phyloP scores from a whole-genome alignment of 768 basidiomycete genomes.

The Phanerodontia chrysosporium region DNA sequence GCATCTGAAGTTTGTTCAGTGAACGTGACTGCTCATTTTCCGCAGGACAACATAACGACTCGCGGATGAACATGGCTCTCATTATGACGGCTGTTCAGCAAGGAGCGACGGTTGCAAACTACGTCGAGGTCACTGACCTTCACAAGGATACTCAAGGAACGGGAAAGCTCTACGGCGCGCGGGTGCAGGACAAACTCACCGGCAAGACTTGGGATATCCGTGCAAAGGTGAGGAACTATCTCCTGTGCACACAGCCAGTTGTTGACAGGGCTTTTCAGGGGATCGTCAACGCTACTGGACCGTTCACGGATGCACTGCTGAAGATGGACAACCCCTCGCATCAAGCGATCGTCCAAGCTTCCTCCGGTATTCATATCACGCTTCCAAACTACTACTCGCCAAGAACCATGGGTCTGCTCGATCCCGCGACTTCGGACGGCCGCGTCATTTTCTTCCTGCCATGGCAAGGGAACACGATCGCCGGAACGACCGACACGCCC shows the following conservation, averaged over 20 bases:
- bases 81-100: slow-evolving; percentile 92
- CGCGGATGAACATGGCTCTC: slow-evolving; percentile 95
- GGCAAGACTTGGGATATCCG: slow-evolving; percentile 79
- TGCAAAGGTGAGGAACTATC: slow-evolving; percentile 52
- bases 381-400: slow-evolving; percentile 97
- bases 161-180: slow-evolving; percentile 69
- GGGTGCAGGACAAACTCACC: slow-evolving; percentile 76
- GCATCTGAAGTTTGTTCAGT: slow-evolving; percentile 35
- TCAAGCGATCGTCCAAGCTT: slow-evolving; percentile 86
- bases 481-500: slow-evolving; percentile 91
- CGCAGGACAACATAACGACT: slow-evolving; percentile 94
- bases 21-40: not conserved
- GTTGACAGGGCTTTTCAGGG: slow-evolving; percentile 43
- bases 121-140: slow-evolving; percentile 78
- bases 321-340: slow-evolving; percentile 74
- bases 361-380: slow-evolving; percentile 93
- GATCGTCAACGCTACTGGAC: slow-evolving; percentile 95
- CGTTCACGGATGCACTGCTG: slow-evolving; percentile 84
- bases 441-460: slow-evolving; percentile 99
- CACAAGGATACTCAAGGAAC: slow-evolving; percentile 50
- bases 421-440: slow-evolving; percentile 93
- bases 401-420: slow-evolving; percentile 89
- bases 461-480: slow-evolving; percentile 97
- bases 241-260: not conserved
- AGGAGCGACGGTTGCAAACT: slow-evolving; percentile 85